These are phyloP conservation scores for Bassia scoparia DNA, from an alignment of 148 eudicot genomes.

Conservation along the genomic window DNA sequence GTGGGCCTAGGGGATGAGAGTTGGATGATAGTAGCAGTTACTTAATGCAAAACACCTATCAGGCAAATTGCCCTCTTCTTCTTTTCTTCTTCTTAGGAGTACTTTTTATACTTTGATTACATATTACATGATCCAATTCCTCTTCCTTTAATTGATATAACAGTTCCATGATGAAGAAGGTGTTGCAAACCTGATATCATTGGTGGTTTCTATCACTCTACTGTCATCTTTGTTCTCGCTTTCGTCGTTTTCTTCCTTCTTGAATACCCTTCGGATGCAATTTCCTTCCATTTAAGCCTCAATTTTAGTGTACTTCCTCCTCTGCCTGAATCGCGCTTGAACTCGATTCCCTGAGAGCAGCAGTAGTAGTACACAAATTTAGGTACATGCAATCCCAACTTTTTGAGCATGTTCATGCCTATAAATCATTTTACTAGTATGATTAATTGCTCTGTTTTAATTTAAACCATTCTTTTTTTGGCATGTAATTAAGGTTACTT, in stretches of 20 bases:
- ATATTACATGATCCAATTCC: conserved; percentile 19
- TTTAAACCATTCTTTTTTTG: too few relatives aligned
- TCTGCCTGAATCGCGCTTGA: background rate
- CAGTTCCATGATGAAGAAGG: too few relatives aligned
- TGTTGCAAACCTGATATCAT: conserved; percentile 32
- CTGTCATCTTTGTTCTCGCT: background rate
- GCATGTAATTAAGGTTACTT: too few relatives aligned
- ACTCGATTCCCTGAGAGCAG: conserved; percentile 13
- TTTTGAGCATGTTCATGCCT: too few relatives aligned
- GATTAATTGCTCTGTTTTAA: too few relatives aligned
- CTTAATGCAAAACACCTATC: conserved; percentile 32
- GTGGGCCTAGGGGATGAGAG: conserved; percentile 38
- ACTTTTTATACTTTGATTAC: conserved; percentile 18
- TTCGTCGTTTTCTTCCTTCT: background rate
- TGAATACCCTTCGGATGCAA: background rate
- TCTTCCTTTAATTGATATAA: too few relatives aligned
- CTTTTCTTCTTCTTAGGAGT: conserved; percentile 14
- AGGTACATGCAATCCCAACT: background rate
- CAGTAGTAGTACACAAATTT: too few relatives aligned
- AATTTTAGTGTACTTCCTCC: conserved; percentile 1
- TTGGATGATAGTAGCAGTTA: conserved; percentile 35
- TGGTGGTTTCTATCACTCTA: background rate
- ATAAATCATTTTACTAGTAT: too few relatives aligned
- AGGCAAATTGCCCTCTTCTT: conserved; percentile 12
- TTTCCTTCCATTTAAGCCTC: conserved; percentile 26